phyloP scores from a whole-genome alignment of 2,329 filamentous ascomycete genomes.

The Aureobasidium musti region DNA sequence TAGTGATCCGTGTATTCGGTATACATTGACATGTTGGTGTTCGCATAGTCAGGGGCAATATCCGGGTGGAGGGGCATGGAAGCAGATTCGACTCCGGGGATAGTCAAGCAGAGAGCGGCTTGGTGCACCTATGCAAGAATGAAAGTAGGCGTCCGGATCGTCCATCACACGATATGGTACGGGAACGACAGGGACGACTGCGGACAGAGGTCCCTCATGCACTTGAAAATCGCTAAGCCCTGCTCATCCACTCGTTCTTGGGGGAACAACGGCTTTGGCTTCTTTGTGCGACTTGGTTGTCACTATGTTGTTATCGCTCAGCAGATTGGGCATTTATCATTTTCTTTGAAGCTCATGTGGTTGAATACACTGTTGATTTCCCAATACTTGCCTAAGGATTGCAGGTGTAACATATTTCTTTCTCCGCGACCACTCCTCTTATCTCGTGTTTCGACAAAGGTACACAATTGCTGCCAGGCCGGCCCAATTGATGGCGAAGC shows the following conservation, averaged over 20 bases:
- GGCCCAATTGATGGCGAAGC: constrained; percentile 9
- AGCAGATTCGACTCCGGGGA: too few relatives aligned
- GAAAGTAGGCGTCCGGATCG: too few relatives aligned
- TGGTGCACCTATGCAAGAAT: too few relatives aligned
- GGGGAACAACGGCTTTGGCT: not conserved
- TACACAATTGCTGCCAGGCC: not conserved
- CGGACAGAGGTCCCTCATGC: not conserved
- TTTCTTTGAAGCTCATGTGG: not conserved
- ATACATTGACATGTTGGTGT: too few relatives aligned
- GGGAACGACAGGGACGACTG: not conserved
- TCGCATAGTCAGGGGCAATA: too few relatives aligned
- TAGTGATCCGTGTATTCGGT: too few relatives aligned
- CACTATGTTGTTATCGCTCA: not conserved
- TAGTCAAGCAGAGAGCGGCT: too few relatives aligned
- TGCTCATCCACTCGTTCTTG: not conserved
- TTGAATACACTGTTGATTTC: not conserved
- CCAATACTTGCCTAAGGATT: not conserved
- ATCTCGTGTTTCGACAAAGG: not conserved
- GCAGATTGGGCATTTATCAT: not conserved
- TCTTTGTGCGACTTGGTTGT: constrained; percentile 9
- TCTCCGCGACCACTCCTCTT: not conserved
- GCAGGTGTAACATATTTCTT: not conserved
- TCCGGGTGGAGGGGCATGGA: too few relatives aligned
- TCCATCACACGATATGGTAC: constrained; percentile 1
- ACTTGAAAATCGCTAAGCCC: constrained; percentile 1